Conservation (phyloP, 257 asterid species). For the Solanum chilense region DNA sequence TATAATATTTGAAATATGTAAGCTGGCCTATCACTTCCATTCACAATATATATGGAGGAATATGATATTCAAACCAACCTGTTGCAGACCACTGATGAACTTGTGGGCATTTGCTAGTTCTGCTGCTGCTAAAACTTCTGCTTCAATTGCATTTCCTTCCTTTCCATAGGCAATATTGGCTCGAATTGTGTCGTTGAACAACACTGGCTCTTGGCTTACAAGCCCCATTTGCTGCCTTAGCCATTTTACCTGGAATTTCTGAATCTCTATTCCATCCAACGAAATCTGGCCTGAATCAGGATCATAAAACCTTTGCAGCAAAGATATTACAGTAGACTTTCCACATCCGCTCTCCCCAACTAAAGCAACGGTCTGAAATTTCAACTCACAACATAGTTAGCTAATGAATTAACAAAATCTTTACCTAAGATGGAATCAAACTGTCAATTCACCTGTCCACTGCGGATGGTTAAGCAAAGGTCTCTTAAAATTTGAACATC, state of each 20-base stretch:
- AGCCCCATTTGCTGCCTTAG: slow-evolving; percentile 89
- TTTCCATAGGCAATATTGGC: slow-evolving; percentile 81
- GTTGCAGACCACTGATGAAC: slow-evolving; percentile 63
- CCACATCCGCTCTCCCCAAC: slow-evolving; percentile 98
- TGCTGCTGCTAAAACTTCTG: slow-evolving; percentile 66
- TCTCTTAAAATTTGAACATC: slow-evolving; percentile 58
- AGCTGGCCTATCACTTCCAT: background rate
- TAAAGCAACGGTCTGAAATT: slow-evolving; percentile 65
- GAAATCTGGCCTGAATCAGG: slow-evolving; percentile 65
- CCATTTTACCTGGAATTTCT: slow-evolving; percentile 69
- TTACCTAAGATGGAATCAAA: background rate
- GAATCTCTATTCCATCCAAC: slow-evolving; percentile 72
- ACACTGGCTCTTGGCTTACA: slow-evolving; percentile 82
- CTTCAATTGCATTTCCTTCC: slow-evolving; percentile 68
- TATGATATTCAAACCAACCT: slow-evolving; percentile 6
- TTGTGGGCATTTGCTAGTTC: slow-evolving; percentile 87
- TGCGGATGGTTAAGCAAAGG: slow-evolving; percentile 48
- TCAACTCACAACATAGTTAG: background rate
- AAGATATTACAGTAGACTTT: slow-evolving; percentile 69
- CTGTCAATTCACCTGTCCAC: slow-evolving; percentile 50
- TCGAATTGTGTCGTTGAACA: slow-evolving; percentile 72
- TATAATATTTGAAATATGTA: background rate
- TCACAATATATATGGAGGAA: background rate
- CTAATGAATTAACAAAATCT: background rate
- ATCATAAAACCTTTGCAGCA: slow-evolving; percentile 73